Conservation (phyloP, 345 rosid genomes). For the Brassica napus region DNA sequence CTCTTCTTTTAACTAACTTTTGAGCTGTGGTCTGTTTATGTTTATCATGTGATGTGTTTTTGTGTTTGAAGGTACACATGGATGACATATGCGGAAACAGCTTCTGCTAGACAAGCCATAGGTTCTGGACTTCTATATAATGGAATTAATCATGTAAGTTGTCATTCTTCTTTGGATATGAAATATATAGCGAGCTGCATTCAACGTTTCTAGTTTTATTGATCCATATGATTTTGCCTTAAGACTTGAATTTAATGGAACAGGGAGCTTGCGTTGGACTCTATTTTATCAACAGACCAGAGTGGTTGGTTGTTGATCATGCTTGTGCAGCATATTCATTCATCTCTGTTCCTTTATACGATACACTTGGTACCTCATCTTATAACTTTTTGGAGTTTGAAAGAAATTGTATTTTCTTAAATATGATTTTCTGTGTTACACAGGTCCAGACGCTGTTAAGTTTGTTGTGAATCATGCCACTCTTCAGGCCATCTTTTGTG, state of each 20-base stretch:
- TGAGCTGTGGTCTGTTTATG: background rate
- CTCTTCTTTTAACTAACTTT: background rate
- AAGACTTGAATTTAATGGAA: constrained; percentile 12
- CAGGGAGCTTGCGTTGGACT: constrained; percentile 82
- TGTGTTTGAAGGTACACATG: constrained; percentile 64
- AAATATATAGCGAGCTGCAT: background rate
- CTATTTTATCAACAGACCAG: constrained; percentile 79
- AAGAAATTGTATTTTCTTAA: constrained; percentile 20
- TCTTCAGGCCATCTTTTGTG: constrained; percentile 78
- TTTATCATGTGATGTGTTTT: constrained; percentile 15
- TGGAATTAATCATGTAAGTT: constrained; percentile 61
- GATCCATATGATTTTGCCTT: background rate
- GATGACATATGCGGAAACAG: constrained; percentile 89
- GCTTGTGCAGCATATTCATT: constrained; percentile 96
- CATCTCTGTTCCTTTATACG: constrained; percentile 84
- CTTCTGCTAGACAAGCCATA: constrained; percentile 67
- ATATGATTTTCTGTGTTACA: constrained; percentile 1
- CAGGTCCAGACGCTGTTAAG: constrained; percentile 94
- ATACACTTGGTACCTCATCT: constrained; percentile 74
- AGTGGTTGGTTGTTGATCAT: constrained; percentile 92
- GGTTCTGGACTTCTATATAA: constrained; percentile 77
- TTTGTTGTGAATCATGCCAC: constrained; percentile 74
- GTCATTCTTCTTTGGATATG: constrained; percentile 9
- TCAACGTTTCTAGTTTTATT: background rate
- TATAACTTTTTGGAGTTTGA: background rate